phyloP scores from a whole-genome alignment of 164 flowering plant genomes.

The Berberis thunbergii region DNA sequence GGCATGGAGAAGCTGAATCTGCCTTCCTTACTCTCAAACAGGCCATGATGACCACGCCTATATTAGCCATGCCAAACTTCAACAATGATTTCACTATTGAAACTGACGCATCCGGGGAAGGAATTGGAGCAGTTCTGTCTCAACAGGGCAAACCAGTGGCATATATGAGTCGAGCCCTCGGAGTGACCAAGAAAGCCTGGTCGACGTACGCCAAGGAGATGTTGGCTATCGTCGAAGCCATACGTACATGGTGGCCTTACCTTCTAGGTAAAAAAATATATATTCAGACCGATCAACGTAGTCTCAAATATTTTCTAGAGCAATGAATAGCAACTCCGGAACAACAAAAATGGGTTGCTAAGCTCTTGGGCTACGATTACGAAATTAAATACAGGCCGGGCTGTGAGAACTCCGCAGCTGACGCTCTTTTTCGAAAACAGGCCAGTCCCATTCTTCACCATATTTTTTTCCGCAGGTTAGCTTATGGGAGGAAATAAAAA shows the following conservation, averaged over 20 bases:
- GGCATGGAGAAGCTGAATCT: background rate
- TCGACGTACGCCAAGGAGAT: background rate
- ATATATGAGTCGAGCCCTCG: background rate
- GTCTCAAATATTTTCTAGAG: background rate
- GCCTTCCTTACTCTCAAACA: background rate
- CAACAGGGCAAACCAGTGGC: background rate
- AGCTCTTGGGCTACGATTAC: too few species aligned
- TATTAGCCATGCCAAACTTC: background rate
- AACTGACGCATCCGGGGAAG: background rate
- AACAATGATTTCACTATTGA: background rate
- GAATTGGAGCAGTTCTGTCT: background rate
- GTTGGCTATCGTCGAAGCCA: background rate
- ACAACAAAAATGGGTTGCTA: too few species aligned
- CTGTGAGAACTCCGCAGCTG: too few species aligned
- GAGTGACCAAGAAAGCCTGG: background rate
- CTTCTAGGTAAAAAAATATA: background rate
- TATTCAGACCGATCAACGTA: background rate
- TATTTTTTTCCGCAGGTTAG: too few species aligned
- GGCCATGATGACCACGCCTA: background rate
- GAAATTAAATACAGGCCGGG: too few species aligned
- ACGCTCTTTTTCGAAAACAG: too few species aligned
- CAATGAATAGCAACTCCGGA: too few species aligned
- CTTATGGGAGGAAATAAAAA: too few species aligned
- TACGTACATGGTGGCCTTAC: background rate
- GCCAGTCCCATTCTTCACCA: too few species aligned